Percentiles rank a stretch among this genome's conserved stretches.
Conservation (phyloP, 441 rosid species). For the Sinapis alba region DNA sequence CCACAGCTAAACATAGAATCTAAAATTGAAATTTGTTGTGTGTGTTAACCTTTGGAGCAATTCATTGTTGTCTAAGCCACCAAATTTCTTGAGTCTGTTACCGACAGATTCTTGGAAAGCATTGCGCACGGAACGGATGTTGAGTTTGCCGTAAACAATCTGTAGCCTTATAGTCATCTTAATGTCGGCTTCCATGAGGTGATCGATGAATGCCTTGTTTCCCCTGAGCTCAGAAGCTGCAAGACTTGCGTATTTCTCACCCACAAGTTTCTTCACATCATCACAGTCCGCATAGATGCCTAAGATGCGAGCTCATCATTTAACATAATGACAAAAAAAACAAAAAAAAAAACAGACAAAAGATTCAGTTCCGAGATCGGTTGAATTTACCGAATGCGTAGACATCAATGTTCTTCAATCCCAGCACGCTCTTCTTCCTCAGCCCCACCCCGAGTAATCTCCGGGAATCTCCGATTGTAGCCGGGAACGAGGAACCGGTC, state of each 20-base stretch:
- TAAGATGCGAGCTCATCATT: not conserved
- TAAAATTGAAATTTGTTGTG: not conserved
- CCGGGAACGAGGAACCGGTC: slow-evolving; percentile 73
- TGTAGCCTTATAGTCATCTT: slow-evolving; percentile 73
- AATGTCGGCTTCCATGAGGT: slow-evolving; percentile 70
- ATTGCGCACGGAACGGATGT: slow-evolving; percentile 72
- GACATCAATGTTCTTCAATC: slow-evolving; percentile 87
- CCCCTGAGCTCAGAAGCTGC: slow-evolving; percentile 65
- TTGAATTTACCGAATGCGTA: slow-evolving; percentile 70
- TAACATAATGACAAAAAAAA: not conserved
- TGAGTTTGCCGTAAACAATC: slow-evolving; percentile 72
- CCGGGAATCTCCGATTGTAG: slow-evolving; percentile 55
- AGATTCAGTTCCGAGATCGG: not conserved
- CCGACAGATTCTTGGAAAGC: slow-evolving; percentile 91
- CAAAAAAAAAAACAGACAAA: not conserved
- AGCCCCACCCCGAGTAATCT: slow-evolving; percentile 78
- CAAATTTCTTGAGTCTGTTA: slow-evolving; percentile 76
- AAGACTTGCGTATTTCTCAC: slow-evolving; percentile 62
- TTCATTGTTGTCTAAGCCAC: slow-evolving; percentile 62
- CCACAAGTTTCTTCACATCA: slow-evolving; percentile 57
- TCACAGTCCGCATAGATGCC: slow-evolving; percentile 78
- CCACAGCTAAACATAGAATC: not conserved
- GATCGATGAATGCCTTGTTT: slow-evolving; percentile 52
- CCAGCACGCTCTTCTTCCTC: slow-evolving; percentile 75
- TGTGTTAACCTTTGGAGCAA: slow-evolving; percentile 71